Percentiles rank a stretch among this genome's conserved stretches.
Conservation (phyloP, 148 eudicot species). For the Tetragonia tetragonoides region DNA sequence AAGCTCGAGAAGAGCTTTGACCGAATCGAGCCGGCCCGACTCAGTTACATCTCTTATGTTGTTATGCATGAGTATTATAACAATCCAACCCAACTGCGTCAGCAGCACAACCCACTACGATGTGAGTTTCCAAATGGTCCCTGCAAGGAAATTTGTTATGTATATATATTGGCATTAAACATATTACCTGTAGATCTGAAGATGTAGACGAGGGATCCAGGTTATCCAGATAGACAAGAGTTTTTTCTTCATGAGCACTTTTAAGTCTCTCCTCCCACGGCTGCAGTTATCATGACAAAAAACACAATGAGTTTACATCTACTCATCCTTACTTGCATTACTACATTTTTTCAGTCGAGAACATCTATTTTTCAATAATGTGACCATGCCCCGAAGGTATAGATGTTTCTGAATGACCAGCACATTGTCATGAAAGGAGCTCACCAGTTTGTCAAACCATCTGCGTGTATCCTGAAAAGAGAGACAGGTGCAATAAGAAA, state of each 20-base stretch:
- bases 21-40: too few relatives aligned
- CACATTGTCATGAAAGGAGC: conserved; percentile 3
- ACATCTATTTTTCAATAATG: neutral
- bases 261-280: conserved; percentile 44
- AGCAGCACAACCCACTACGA: too few relatives aligned
- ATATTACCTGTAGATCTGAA: conserved; percentile 50
- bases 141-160: too few relatives aligned
- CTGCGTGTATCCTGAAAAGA: conserved; percentile 21
- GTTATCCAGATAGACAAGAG: conserved; percentile 48
- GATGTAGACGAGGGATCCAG: conserved; percentile 53
- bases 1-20: too few relatives aligned
- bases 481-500: conserved; percentile 8
- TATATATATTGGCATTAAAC: neutral
- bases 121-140: too few relatives aligned
- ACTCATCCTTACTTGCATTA: too few relatives aligned
- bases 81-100: too few relatives aligned
- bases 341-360: neutral
- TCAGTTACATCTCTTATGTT: too few relatives aligned
- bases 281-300: conserved; percentile 26
- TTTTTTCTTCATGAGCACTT: conserved; percentile 40
- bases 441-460: conserved; percentile 15
- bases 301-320: neutral
- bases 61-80: too few relatives aligned
- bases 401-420: neutral
- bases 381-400: conserved; percentile 3